A percentile compares a stretch with the other conserved stretches of the same genome.
phyloP scores from a whole-genome alignment of 192 early-diverging fungal genomes.

The Coemansia sp. region DNA sequence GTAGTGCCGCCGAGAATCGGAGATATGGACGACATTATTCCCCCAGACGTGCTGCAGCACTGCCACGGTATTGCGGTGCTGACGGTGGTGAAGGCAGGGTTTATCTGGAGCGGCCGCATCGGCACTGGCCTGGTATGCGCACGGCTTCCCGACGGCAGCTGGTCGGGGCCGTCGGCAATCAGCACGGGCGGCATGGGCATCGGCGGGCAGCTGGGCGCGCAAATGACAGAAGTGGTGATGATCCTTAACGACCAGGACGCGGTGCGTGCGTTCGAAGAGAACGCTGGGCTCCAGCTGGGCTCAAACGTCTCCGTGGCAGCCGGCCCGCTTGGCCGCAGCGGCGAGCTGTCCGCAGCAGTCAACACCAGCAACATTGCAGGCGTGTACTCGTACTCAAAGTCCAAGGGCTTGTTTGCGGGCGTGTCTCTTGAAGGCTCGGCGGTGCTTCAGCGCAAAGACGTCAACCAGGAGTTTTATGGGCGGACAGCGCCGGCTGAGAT shows the following conservation, averaged over 20 bases:
- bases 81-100: constrained; percentile 90
- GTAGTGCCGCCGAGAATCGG: constrained; percentile 48
- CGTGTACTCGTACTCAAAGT: constrained; percentile 92
- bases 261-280: constrained; percentile 78
- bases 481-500: constrained; percentile 76
- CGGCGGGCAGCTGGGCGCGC: constrained; percentile 85
- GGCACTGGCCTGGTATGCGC: constrained; percentile 88
- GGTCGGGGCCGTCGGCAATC: constrained; percentile 88
- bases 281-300: constrained; percentile 84
- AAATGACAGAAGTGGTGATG: constrained; percentile 88
- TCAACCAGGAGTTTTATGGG: constrained; percentile 83
- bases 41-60: constrained; percentile 61
- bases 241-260: constrained; percentile 80
- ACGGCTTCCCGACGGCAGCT: constrained; percentile 60
- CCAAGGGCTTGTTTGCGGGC: constrained; percentile 91
- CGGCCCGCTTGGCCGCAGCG: constrained; percentile 80
- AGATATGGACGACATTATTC: constrained; percentile 67
- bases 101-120: constrained; percentile 80
- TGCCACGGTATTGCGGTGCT: constrained; percentile 92
- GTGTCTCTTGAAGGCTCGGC: constrained; percentile 87
- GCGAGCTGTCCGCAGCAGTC: constrained; percentile 76
- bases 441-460: constrained; percentile 79
- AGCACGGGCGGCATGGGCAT: constrained; percentile 78
- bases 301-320: constrained; percentile 84
- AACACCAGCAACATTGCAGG: constrained; percentile 71